Conservation (phyloP, 2,329 filamentous ascomycete species). For the Phialophora macrospora region DNA sequence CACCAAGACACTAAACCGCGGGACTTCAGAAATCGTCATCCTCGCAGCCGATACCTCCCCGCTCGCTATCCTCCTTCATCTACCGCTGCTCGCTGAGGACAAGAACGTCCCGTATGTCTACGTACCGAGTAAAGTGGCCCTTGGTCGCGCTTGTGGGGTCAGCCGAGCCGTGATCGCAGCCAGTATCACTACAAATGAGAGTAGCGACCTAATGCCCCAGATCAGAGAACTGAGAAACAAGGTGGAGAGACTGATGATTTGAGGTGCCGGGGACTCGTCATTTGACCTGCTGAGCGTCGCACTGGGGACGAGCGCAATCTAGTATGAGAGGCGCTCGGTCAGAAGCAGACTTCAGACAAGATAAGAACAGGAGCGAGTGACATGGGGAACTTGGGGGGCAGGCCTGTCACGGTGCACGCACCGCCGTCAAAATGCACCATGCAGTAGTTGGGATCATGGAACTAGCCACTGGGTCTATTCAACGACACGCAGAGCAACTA, state of each 20-base stretch:
- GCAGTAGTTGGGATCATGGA: no score
- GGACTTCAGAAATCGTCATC: constrained; percentile 86
- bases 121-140: constrained; percentile 77
- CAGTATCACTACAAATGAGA: constrained; percentile 90
- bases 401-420: no score
- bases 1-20: constrained; percentile 89
- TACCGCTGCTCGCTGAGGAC: constrained; percentile 83
- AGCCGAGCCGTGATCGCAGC: constrained; percentile 83
- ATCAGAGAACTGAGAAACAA: constrained; percentile 91
- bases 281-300: no score
- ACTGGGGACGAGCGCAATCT: no score
- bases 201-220: constrained; percentile 82
- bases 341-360: not conserved
- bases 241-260: constrained; percentile 95
- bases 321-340: no score
- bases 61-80: constrained; percentile 84
- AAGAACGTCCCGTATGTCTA: constrained; percentile 70
- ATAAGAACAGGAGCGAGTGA: no score
- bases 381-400: no score
- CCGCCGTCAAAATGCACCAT: no score
- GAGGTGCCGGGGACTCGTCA: not conserved
- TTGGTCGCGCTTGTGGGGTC: constrained; percentile 89
- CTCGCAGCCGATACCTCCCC: constrained; percentile 87
- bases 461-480: no score
- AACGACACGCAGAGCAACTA: no score